These are phyloP conservation scores for Murraya paniculata DNA, from an alignment of 345 rosid species.

Conservation along the genomic window DNA sequence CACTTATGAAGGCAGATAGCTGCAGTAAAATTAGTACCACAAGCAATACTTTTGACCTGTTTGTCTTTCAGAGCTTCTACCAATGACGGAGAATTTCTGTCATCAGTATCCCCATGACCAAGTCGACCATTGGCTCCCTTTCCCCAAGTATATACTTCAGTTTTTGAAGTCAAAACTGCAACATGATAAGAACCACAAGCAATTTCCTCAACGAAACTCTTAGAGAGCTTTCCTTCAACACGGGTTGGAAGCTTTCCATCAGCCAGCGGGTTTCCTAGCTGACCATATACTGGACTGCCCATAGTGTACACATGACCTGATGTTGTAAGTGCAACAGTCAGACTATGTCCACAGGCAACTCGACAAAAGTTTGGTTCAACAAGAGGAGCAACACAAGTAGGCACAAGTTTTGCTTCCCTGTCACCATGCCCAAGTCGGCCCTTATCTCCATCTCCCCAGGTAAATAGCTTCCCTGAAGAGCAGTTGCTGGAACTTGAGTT, in stretches of 20 bases:
- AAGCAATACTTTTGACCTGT: slow-evolving; percentile 90
- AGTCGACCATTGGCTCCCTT: slow-evolving; percentile 96
- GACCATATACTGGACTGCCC: slow-evolving; percentile 98
- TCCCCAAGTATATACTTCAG: slow-evolving; percentile 98
- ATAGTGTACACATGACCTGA: slow-evolving; percentile 85
- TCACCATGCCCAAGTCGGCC: slow-evolving; percentile 98
- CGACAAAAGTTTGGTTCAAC: slow-evolving; percentile 92
- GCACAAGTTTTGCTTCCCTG: slow-evolving; percentile 86
- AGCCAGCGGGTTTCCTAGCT: slow-evolving; percentile 84
- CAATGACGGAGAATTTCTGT: slow-evolving; percentile 69
- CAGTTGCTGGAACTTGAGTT: slow-evolving; percentile 90
- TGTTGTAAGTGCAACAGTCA: slow-evolving; percentile 87
- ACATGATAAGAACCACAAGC: slow-evolving; percentile 98
- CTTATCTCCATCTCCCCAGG: slow-evolving; percentile 99
- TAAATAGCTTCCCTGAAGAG: slow-evolving; percentile 91
- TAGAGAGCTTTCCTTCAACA: slow-evolving; percentile 87
- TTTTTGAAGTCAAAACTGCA: slow-evolving; percentile 85
- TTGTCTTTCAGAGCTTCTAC: slow-evolving; percentile 92
- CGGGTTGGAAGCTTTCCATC: slow-evolving; percentile 83
- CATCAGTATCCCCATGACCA: slow-evolving; percentile 93
- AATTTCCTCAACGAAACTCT: slow-evolving; percentile 87
- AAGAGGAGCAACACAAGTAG: slow-evolving; percentile 95
- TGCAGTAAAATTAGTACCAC: slow-evolving; percentile 93
- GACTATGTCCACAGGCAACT: slow-evolving; percentile 94
- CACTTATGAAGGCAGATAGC: slow-evolving; percentile 96